Evolutionary conservation across 176 grass and related monocot species (phyloP).

Genomic region (Leersia perrieri): DNA sequence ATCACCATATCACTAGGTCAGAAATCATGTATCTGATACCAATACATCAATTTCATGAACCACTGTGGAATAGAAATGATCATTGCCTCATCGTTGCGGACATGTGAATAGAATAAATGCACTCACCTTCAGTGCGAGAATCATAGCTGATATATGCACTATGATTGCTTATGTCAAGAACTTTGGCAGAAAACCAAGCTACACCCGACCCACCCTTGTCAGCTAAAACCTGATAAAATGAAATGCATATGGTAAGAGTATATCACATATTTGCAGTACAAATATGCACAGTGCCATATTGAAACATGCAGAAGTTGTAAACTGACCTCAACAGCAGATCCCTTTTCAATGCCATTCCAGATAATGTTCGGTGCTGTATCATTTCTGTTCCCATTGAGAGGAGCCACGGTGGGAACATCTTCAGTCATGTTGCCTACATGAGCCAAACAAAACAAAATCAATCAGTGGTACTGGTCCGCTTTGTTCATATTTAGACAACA

Average conservation of each 20-base stretch:
- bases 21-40: background rate
- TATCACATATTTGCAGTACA: background rate
- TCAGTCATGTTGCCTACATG: conserved; percentile 43
- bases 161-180: conserved; percentile 79
- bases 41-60: background rate
- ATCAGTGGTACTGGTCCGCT: background rate
- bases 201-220: conserved; percentile 40
- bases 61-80: background rate
- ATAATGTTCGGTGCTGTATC: conserved; percentile 37
- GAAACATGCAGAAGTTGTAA: background rate
- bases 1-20: background rate
- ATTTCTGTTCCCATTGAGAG: conserved; percentile 38
- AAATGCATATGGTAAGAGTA: conserved; percentile 12
- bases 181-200: conserved; percentile 83
- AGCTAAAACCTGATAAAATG: conserved; percentile 62
- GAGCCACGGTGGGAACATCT: conserved; percentile 27
- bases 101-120: conserved; percentile 22
- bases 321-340: conserved; percentile 77
- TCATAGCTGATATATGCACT: conserved; percentile 69
- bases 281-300: background rate
- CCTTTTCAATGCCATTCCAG: conserved; percentile 72
- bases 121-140: conserved; percentile 56
- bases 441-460: conserved; percentile 39
- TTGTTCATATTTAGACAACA: background rate
- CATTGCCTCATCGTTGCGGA: conserved; percentile 19